A percentile compares a stretch with the other conserved stretches of the same genome.
These are phyloP conservation scores for Pholiota microspora DNA, from an alignment of 768 basidiomycete genomes.

Conservation along the genomic window DNA sequence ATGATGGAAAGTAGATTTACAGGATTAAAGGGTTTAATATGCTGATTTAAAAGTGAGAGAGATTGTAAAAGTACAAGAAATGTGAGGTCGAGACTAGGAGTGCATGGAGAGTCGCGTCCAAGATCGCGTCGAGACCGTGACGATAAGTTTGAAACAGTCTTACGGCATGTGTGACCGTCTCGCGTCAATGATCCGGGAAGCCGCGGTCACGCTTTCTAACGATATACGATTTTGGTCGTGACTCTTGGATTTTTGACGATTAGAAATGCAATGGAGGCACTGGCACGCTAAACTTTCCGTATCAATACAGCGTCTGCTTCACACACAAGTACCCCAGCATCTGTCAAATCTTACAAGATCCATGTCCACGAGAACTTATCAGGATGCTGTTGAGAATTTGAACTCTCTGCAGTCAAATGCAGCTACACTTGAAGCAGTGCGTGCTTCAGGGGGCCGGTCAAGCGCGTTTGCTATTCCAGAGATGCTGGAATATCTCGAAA, in stretches of 20 bases:
- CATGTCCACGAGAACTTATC: slow-evolving; percentile 69
- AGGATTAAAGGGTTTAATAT: too few species aligned
- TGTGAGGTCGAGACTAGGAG: not conserved
- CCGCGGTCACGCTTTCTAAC: slow-evolving; percentile 4
- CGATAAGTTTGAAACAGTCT: too few species aligned
- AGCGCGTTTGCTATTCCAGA: slow-evolving; percentile 74
- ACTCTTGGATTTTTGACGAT: slow-evolving; percentile 12
- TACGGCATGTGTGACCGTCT: too few species aligned
- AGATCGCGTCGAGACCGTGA: too few species aligned
- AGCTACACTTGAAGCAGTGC: slow-evolving; percentile 81
- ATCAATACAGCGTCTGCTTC: slow-evolving; percentile 25
- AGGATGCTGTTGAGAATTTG: slow-evolving; percentile 68
- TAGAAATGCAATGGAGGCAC: slow-evolving; percentile 23
- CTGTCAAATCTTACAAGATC: slow-evolving; percentile 15
- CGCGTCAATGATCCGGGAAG: too few species aligned
- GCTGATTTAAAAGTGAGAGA: not conserved
- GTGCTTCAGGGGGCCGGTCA: slow-evolving; percentile 64
- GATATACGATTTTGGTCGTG: slow-evolving; percentile 12
- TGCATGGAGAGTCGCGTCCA: not conserved
- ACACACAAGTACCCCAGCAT: slow-evolving; percentile 9
- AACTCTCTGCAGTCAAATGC: slow-evolving; percentile 92
- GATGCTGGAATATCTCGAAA: slow-evolving; percentile 84
- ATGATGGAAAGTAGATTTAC: too few species aligned
- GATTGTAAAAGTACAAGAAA: not conserved
- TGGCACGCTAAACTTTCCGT: slow-evolving; percentile 20